Percentiles rank a stretch among this genome's conserved stretches.
Evolutionary conservation across 108 stramenopile genomes (phyloP).

Genomic region (Cyclotella baltica): DNA sequence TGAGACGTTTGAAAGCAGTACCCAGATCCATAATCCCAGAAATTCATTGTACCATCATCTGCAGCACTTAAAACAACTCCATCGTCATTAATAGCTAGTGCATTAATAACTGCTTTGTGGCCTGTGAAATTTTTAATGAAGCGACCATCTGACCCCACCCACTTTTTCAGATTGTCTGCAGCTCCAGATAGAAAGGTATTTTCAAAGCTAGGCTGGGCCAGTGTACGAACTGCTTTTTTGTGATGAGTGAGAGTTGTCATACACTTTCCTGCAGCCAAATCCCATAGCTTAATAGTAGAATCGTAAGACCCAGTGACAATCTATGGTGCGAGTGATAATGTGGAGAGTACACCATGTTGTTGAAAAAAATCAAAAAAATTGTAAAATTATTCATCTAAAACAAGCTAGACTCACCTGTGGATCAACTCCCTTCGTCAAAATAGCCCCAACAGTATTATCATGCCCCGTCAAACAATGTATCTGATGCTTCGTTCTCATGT

Average conservation of each 20-base stretch:
- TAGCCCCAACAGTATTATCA: conserved; percentile 90
- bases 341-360: background rate
- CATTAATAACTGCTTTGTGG: conserved; percentile 95
- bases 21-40: conserved; percentile 99
- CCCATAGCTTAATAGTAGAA: conserved; percentile 98
- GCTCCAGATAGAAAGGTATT: conserved; percentile 96
- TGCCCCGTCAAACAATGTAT: conserved; percentile 95
- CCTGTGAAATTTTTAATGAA: conserved; percentile 93
- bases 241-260: conserved; percentile 99
- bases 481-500: conserved; percentile 96
- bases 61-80: conserved; percentile 96
- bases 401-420: conserved; percentile 77
- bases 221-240: conserved; percentile 94
- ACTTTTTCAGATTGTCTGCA: conserved; percentile 96
- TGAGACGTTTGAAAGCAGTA: conserved; percentile 91
- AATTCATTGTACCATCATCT: conserved; percentile 95
- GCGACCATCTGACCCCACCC: conserved; percentile 93
- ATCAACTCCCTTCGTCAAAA: conserved; percentile 93
- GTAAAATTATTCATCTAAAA: background rate
- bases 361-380: background rate
- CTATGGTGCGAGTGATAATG: conserved; percentile 12
- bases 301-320: conserved; percentile 98
- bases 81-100: conserved; percentile 96
- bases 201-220: conserved; percentile 89
- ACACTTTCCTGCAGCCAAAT: conserved; percentile 96